phyloP scores from a whole-genome alignment of 805 yeast species.

The Komagataella populi region DNA sequence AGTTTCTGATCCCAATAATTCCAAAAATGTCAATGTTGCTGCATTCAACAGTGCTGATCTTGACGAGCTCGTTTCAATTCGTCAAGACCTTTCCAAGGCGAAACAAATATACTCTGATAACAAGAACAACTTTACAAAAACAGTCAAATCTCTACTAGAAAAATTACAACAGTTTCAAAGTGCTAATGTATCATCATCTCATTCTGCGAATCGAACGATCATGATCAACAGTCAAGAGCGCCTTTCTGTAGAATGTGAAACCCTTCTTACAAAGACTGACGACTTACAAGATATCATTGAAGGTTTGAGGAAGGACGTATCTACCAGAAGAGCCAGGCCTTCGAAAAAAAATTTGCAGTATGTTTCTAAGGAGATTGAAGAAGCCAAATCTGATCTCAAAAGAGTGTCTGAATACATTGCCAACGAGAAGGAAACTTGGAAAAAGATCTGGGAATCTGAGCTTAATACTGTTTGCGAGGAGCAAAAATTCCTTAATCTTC shows the following conservation, averaged over 20 bases:
- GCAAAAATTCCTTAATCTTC: constrained; percentile 82
- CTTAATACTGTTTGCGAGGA: constrained; percentile 85
- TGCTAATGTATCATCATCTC: constrained; percentile 22
- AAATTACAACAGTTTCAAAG: constrained; percentile 40
- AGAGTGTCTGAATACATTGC: constrained; percentile 47
- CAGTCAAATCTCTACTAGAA: constrained; percentile 27
- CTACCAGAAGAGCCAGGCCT: constrained; percentile 72
- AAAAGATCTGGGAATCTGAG: constrained; percentile 83
- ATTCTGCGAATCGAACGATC: constrained; percentile 31
- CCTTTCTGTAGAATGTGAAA: constrained; percentile 67
- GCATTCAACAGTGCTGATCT: neutral
- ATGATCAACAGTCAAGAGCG: constrained; percentile 66
- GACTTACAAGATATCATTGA: constrained; percentile 89
- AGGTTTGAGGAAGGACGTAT: constrained; percentile 79
- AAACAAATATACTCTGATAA: constrained; percentile 39
- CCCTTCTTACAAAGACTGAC: constrained; percentile 66
- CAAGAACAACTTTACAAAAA: constrained; percentile 23
- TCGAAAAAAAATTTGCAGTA: constrained; percentile 55
- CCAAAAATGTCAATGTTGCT: neutral
- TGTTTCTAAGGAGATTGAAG: constrained; percentile 49
- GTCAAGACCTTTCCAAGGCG: constrained; percentile 44
- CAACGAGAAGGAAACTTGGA: constrained; percentile 76
- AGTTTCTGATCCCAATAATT: neutral
- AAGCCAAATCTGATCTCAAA: constrained; percentile 38
- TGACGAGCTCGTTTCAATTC: constrained; percentile 28